A percentile compares a stretch with the other conserved stretches of the same genome.
phyloP scores from a whole-genome alignment of 2,329 filamentous ascomycete genomes.

The Ophiostoma ips region DNA sequence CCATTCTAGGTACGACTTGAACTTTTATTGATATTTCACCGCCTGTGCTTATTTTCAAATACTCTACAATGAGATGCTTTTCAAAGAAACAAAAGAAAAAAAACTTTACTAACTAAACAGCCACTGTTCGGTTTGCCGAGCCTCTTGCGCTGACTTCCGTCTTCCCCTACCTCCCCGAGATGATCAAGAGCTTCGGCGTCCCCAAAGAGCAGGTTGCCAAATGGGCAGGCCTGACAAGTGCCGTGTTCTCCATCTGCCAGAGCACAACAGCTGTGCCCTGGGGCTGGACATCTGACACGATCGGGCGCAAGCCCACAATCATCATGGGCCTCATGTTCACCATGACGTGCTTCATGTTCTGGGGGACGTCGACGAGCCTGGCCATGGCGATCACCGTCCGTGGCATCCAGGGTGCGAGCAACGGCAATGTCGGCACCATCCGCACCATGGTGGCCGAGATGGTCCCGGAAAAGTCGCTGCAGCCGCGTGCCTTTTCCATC shows the following conservation, averaged over 20 bases:
- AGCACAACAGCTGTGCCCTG: constrained; percentile 59
- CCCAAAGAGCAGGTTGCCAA: constrained; percentile 58
- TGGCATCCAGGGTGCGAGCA: constrained; percentile 67
- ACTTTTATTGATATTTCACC: too few species aligned
- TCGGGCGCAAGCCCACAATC: constrained; percentile 74
- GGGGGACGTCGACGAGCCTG: constrained; percentile 70
- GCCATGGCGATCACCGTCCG: constrained; percentile 67
- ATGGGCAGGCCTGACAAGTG: constrained; percentile 65
- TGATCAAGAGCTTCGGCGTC: constrained; percentile 69
- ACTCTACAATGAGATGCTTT: too few species aligned
- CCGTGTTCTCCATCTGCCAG: constrained; percentile 59
- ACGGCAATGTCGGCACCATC: constrained; percentile 91
- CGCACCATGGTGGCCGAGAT: constrained; percentile 86
- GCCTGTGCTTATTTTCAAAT: too few species aligned
- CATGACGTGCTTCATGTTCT: constrained; percentile 67
- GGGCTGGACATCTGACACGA: constrained; percentile 62
- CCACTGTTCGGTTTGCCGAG: constrained; percentile 66
- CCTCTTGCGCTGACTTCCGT: constrained; percentile 60
- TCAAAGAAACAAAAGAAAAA: neutral
- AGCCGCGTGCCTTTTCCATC: constrained; percentile 78
- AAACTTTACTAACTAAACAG: constrained; percentile 26
- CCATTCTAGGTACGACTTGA: constrained; percentile 51
- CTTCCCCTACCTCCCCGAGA: constrained; percentile 60
- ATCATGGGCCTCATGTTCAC: constrained; percentile 60
- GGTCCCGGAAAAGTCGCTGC: constrained; percentile 73